Evolutionary conservation across 345 rosid genomes (phyloP).

Genomic region (Clausena lansium): DNA sequence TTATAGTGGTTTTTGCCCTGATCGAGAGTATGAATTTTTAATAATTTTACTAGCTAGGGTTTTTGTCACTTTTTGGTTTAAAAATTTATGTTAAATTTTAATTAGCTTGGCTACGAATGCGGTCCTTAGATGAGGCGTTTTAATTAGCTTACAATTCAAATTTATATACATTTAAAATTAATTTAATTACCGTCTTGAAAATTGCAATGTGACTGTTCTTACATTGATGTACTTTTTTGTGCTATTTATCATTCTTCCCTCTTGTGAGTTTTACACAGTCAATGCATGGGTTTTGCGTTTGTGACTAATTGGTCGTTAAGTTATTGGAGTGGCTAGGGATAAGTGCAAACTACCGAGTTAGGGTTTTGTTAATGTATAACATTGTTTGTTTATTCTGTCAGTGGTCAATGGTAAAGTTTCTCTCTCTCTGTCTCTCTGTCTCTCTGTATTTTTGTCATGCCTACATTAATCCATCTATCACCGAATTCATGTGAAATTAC

Average conservation of each 20-base stretch:
- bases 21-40: neutral
- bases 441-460: neutral
- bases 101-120: neutral
- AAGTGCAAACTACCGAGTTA: neutral
- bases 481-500: neutral
- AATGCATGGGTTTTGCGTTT: neutral
- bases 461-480: neutral
- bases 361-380: neutral
- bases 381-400: neutral
- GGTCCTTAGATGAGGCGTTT: neutral
- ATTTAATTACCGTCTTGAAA: neutral
- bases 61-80: neutral
- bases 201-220: neutral
- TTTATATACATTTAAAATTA: neutral
- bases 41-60: conserved; percentile 6
- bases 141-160: neutral
- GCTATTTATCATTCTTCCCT: neutral
- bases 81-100: neutral
- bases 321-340: neutral
- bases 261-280: neutral
- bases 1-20: neutral
- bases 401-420: neutral
- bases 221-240: neutral
- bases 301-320: neutral
- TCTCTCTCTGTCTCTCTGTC: neutral